These are phyloP conservation scores for Talaromyces sp. DNA, from an alignment of 2,329 filamentous ascomycete species.

Conservation along the genomic window DNA sequence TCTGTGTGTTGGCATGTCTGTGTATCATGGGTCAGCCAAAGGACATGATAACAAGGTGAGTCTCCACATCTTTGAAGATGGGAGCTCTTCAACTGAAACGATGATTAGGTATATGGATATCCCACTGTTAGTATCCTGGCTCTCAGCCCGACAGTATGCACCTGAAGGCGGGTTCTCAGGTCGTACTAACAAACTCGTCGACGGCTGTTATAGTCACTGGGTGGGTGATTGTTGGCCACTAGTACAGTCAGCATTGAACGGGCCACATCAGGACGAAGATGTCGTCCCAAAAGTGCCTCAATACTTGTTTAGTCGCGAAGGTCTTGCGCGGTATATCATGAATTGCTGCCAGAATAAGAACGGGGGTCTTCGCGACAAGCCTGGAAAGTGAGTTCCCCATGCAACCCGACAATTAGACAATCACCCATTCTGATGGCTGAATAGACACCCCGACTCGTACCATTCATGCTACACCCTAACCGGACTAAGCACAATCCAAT, in stretches of 20 bases:
- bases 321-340: constrained; percentile 83
- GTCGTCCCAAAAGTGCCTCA: constrained; percentile 26
- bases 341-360: constrained; percentile 76
- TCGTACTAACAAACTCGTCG: constrained; percentile 94
- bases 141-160: constrained; percentile 81
- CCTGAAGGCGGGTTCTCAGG: constrained; percentile 92
- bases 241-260: constrained; percentile 72
- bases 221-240: constrained; percentile 92
- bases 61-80: not conserved
- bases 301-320: constrained; percentile 72
- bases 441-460: constrained; percentile 78
- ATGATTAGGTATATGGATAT: constrained; percentile 68
- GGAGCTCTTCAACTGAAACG: not conserved
- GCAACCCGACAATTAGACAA: constrained; percentile 21
- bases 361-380: constrained; percentile 90
- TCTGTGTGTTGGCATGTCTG: constrained; percentile 86
- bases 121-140: constrained; percentile 74
- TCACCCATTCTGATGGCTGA: constrained; percentile 1
- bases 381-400: constrained; percentile 66
- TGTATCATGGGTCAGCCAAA: constrained; percentile 79
- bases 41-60: constrained; percentile 66
- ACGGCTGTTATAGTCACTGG: constrained; percentile 98
- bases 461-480: constrained; percentile 90
- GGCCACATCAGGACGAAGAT: constrained; percentile 37
- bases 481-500: constrained; percentile 77